Percentiles rank a stretch among this genome's conserved stretches.
Conservation (phyloP, 441 rosid genomes). For the Adansonia gregorii region DNA sequence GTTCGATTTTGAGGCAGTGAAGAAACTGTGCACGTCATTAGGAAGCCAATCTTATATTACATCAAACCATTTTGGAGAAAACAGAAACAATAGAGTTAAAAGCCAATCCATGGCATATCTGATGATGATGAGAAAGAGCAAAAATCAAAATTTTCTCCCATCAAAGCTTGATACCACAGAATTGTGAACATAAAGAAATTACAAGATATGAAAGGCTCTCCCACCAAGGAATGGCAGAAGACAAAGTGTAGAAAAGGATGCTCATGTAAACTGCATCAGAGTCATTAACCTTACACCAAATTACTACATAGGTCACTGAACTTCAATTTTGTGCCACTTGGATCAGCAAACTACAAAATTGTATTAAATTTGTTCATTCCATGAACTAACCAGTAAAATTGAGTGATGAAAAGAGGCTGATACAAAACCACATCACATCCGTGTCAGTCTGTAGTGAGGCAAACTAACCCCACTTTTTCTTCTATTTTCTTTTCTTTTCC, state of each 20-base stretch:
- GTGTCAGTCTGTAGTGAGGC: background rate
- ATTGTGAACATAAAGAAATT: background rate
- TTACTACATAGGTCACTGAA: background rate
- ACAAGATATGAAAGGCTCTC: background rate
- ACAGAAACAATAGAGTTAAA: background rate
- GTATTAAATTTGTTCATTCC: background rate
- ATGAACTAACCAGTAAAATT: background rate
- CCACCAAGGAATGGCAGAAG: background rate
- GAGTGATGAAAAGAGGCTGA: background rate
- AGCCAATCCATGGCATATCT: background rate
- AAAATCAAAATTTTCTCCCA: background rate
- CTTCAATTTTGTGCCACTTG: background rate
- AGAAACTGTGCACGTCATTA: background rate
- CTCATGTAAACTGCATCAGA: background rate
- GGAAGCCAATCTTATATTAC: background rate
- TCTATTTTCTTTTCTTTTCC: background rate
- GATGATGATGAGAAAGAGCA: background rate
- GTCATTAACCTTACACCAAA: background rate
- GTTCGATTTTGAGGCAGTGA: background rate
- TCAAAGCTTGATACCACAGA: background rate
- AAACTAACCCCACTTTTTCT: background rate
- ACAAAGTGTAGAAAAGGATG: background rate
- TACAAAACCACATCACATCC: background rate
- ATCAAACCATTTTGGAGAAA: background rate
- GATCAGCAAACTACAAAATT: background rate